Conservation (phyloP, 2,329 filamentous ascomycete species). For the Coniella vitis region DNA sequence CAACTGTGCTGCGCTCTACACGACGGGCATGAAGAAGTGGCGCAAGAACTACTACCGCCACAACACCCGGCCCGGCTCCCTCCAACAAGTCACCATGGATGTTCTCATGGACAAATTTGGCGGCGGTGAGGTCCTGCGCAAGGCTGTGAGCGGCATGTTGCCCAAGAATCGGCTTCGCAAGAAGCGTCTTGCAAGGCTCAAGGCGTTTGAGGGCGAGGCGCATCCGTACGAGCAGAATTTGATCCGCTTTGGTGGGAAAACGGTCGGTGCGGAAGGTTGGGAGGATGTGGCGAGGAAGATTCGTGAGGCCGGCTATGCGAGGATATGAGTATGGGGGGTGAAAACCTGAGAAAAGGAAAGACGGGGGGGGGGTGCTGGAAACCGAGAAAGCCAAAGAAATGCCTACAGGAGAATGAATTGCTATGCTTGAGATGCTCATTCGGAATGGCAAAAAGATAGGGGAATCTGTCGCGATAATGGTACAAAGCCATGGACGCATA, state of each 20-base stretch:
- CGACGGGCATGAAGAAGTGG: constrained; percentile 84
- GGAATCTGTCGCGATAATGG: too few species aligned
- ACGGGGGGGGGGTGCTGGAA: neutral
- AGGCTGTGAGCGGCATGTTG: constrained; percentile 93
- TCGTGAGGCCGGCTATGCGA: constrained; percentile 40
- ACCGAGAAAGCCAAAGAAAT: too few species aligned
- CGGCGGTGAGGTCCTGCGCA: constrained; percentile 81
- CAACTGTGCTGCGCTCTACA: constrained; percentile 78
- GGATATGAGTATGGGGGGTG: constrained; percentile 34
- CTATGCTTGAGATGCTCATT: too few species aligned
- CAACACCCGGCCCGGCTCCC: constrained; percentile 79
- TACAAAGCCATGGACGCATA: too few species aligned
- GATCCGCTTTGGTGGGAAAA: constrained; percentile 59
- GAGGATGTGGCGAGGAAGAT: constrained; percentile 43
- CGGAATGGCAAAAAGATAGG: too few species aligned
- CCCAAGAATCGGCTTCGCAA: constrained; percentile 93
- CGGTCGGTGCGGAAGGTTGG: constrained; percentile 49
- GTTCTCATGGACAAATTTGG: constrained; percentile 90
- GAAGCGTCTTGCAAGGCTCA: constrained; percentile 78
- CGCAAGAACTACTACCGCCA: constrained; percentile 97
- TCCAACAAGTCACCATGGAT: constrained; percentile 91
- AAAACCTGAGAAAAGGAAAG: neutral
- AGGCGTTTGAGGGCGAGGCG: constrained; percentile 87
- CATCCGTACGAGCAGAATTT: constrained; percentile 92
- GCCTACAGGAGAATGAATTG: too few species aligned